Percentiles rank a stretch among this genome's conserved stretches.
phyloP scores from a whole-genome alignment of 192 early-diverging fungal genomes.

The Coemansia guatemalensis region DNA sequence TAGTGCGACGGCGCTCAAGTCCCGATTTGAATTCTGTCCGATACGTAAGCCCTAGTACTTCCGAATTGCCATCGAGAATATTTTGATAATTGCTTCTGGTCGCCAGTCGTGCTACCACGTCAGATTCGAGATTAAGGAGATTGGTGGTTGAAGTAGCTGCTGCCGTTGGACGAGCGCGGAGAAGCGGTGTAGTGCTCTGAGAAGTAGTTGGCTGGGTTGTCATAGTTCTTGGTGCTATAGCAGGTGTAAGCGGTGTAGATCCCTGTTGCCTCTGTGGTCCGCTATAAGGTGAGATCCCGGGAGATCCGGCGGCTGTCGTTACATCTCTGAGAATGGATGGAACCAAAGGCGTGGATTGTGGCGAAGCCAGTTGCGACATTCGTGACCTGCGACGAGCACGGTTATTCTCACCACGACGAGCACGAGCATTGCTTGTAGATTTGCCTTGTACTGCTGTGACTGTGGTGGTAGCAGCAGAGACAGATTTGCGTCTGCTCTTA shows the following conservation, averaged over 20 bases:
- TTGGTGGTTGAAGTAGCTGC: constrained; percentile 47
- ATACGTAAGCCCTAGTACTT: constrained; percentile 75
- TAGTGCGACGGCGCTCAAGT: constrained; percentile 78
- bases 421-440: not conserved
- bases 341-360: constrained; percentile 39
- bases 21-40: constrained; percentile 73
- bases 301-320: constrained; percentile 1
- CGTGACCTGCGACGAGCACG: constrained; percentile 18
- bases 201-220: constrained; percentile 8
- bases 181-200: constrained; percentile 18
- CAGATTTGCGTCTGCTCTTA: constrained; percentile 16
- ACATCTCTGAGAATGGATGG: constrained; percentile 33
- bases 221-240: constrained; percentile 2
- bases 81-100: constrained; percentile 85
- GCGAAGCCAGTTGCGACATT: constrained; percentile 26
- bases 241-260: constrained; percentile 16
- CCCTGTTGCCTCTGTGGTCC: not conserved
- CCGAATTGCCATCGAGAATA: constrained; percentile 82
- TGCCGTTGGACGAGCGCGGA: constrained; percentile 11
- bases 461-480: constrained; percentile 1
- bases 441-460: too few relatives aligned
- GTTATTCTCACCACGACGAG: constrained; percentile 12
- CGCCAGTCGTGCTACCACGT: constrained; percentile 57
- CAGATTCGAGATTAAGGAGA: constrained; percentile 35
- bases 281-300: constrained; percentile 5